Conservation (phyloP, 495 filamentous ascomycete species). For the Talaromyces wortmannii region DNA sequence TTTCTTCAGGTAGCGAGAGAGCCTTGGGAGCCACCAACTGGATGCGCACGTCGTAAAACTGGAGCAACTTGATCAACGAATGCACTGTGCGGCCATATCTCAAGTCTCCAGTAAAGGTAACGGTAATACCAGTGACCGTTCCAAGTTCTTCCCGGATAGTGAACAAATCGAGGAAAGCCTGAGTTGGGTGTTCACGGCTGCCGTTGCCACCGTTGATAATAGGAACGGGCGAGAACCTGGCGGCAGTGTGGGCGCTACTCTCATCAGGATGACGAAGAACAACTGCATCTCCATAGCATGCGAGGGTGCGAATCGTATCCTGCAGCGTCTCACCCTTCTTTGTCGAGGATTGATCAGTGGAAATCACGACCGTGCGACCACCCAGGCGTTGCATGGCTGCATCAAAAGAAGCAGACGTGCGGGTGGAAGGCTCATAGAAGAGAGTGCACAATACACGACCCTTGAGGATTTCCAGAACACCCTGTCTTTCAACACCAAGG, state of each 20-base stretch:
- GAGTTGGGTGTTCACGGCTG: conserved; percentile 89
- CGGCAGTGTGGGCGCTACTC: conserved; percentile 67
- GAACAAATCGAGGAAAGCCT: conserved; percentile 97
- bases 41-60: conserved; percentile 88
- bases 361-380: conserved; percentile 70
- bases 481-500: conserved; percentile 82
- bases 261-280: conserved; percentile 88
- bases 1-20: conserved; percentile 67
- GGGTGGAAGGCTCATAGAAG: conserved; percentile 96
- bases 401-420: conserved; percentile 94
- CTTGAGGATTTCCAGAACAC: conserved; percentile 78
- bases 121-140: conserved; percentile 85
- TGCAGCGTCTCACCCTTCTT: conserved; percentile 91
- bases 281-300: conserved; percentile 88
- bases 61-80: conserved; percentile 85
- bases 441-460: conserved; percentile 81
- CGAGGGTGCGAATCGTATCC: conserved; percentile 89
- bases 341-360: conserved; percentile 73
- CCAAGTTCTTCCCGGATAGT: conserved; percentile 97
- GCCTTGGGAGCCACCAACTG: conserved; percentile 81
- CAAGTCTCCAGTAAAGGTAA: conserved; percentile 92
- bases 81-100: conserved; percentile 91
- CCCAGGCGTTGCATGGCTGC: conserved; percentile 97
- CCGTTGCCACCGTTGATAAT: conserved; percentile 98
- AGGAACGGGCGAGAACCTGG: conserved; percentile 79